These are phyloP conservation scores for Thecaphora thlaspeos DNA, from an alignment of 1,284 basidiomycete species.

Conservation along the genomic window DNA sequence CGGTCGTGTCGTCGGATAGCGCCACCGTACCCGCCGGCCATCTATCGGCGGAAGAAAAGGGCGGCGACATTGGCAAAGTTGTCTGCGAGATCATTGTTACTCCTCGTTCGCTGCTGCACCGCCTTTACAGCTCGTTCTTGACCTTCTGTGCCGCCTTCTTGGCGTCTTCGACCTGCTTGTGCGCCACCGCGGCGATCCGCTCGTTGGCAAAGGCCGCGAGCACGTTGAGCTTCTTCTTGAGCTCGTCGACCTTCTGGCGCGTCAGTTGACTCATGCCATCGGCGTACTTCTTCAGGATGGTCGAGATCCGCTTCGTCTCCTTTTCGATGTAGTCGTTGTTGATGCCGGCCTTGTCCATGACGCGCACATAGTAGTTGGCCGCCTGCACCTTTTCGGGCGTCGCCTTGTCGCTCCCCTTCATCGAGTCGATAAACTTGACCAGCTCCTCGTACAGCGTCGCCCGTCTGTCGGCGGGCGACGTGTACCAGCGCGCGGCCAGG, in stretches of 20 bases:
- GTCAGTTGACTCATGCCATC: constrained; percentile 62
- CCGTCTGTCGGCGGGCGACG: constrained; percentile 62
- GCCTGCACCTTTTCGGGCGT: constrained; percentile 59
- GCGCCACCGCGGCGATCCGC: constrained; percentile 34
- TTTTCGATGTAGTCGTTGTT: constrained; percentile 75
- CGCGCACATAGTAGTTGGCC: constrained; percentile 76
- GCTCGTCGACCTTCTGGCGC: constrained; percentile 81
- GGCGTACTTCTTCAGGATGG: constrained; percentile 71
- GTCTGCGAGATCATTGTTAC: no score
- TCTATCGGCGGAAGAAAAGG: no score
- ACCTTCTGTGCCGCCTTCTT: constrained; percentile 15
- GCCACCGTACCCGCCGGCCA: no score
- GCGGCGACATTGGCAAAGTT: no score
- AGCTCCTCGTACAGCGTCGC: constrained; percentile 67
- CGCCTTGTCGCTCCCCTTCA: constrained; percentile 37
- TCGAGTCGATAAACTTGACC: constrained; percentile 55
- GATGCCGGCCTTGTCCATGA: constrained; percentile 83
- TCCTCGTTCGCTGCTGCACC: no score
- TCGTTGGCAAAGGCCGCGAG: constrained; percentile 68
- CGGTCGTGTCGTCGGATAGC: no score
- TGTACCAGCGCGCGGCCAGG: constrained; percentile 76
- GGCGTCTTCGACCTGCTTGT: constrained; percentile 28
- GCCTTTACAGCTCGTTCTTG: constrained; percentile 30
- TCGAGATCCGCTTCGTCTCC: constrained; percentile 71
- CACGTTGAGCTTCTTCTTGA: constrained; percentile 87